These are phyloP conservation scores for Casaregolazyma suthepensis DNA, from an alignment of 1,139 yeast species.

Conservation along the genomic window DNA sequence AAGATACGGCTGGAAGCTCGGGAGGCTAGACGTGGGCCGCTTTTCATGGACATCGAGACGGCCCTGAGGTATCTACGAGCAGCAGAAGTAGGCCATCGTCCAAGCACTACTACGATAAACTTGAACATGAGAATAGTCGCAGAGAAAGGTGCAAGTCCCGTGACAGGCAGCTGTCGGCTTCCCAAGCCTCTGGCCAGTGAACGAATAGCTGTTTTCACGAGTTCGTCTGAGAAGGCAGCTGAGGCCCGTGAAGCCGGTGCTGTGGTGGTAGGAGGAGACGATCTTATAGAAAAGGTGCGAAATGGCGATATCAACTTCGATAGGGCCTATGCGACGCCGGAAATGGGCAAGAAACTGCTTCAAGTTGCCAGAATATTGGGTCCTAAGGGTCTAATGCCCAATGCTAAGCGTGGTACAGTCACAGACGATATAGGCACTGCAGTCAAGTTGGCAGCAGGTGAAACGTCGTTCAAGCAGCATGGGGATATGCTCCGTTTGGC, in stretches of 20 bases:
- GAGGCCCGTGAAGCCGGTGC: conserved; percentile 57
- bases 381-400: conserved; percentile 87
- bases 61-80: conserved; percentile 83
- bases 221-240: conserved; percentile 46
- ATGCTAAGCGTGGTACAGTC: conserved; percentile 80
- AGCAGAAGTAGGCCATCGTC: conserved; percentile 80
- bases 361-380: conserved; percentile 75
- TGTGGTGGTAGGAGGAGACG: conserved; percentile 61
- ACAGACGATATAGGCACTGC: conserved; percentile 54
- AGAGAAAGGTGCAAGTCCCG: conserved; percentile 72
- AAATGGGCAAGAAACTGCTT: conserved; percentile 55
- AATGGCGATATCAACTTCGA: conserved; percentile 62
- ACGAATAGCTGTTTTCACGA: conserved; percentile 63
- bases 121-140: conserved; percentile 63
- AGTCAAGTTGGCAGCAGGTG: conserved; percentile 54
- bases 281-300: conserved; percentile 57
- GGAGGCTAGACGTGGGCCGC: conserved; percentile 35
- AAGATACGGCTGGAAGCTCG: conserved; percentile 21
- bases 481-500: conserved; percentile 53
- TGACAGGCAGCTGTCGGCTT: conserved; percentile 65
- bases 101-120: conserved; percentile 59
- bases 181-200: conserved; percentile 68
- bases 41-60: conserved; percentile 62
- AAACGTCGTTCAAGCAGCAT: conserved; percentile 65
- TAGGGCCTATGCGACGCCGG: conserved; percentile 82